phyloP scores from a whole-genome alignment of 2,329 filamentous ascomycete species.

The Aspergillus aculeatinus region DNA sequence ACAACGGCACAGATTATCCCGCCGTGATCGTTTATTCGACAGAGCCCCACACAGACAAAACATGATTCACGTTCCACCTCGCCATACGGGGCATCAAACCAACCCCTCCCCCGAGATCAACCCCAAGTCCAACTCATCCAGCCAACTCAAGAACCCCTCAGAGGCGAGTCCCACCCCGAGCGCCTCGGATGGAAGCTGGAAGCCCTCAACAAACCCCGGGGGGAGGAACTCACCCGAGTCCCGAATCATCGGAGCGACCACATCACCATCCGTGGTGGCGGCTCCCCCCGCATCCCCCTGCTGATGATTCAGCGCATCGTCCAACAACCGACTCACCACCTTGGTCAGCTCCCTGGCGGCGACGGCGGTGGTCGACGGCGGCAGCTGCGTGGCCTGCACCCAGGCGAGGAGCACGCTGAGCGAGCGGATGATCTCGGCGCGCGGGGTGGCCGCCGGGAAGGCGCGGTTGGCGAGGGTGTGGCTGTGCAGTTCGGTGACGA shows the following conservation, averaged over 20 bases:
- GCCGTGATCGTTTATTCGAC: no score
- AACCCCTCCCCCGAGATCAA: neutral
- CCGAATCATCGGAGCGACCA: neutral
- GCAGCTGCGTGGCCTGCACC: conserved; percentile 15
- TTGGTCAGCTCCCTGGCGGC: conserved; percentile 21
- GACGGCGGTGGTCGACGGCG: conserved; percentile 8
- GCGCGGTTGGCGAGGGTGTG: conserved; percentile 19
- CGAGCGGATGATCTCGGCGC: conserved; percentile 25
- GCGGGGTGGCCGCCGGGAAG: conserved; percentile 19
- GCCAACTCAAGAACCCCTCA: conserved; percentile 8
- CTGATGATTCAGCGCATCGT: conserved; percentile 25
- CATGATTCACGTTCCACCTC: no score
- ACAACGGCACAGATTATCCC: no score
- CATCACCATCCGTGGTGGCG: no score
- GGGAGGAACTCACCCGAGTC: neutral
- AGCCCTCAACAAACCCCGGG: neutral
- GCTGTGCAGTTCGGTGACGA: conserved; percentile 24
- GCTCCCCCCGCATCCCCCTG: conserved; percentile 11
- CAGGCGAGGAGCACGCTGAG: conserved; percentile 23
- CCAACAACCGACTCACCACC: conserved; percentile 20
- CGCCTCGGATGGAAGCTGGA: neutral
- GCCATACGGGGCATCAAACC: neutral
- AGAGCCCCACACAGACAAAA: no score
- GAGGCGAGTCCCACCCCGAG: neutral
- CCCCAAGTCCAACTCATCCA: conserved; percentile 10